Evolutionary conservation across 495 filamentous ascomycete genomes (phyloP).

Genomic region (Halenospora varia): DNA sequence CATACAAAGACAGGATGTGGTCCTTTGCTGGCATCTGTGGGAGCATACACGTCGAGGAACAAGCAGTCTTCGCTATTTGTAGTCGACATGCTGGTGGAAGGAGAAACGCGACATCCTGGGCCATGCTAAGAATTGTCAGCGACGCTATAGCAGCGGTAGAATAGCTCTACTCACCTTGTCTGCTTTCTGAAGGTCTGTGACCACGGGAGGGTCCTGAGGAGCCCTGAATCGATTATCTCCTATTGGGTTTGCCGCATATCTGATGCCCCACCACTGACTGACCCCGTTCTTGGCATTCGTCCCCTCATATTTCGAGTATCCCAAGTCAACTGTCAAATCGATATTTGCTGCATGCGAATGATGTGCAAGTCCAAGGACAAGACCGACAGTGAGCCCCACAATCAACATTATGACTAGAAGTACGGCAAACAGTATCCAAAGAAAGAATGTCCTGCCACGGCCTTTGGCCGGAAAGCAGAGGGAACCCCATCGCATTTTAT

Average conservation of each 20-base stretch:
- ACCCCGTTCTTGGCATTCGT: conserved; percentile 23
- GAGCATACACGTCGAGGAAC: conserved; percentile 70
- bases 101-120: not conserved
- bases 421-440: not conserved
- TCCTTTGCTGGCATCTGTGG: conserved; percentile 31
- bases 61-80: conserved; percentile 66
- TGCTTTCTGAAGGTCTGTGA: not conserved
- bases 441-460: not conserved
- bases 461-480: not conserved
- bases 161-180: not conserved
- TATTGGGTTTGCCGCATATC: conserved; percentile 53
- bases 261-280: conserved; percentile 41
- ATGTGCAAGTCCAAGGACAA: conserved; percentile 8
- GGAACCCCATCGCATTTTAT: not conserved
- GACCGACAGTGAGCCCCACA: conserved; percentile 2
- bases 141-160: not conserved
- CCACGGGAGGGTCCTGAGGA: conserved; percentile 27
- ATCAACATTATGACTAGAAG: conserved; percentile 13
- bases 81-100: conserved; percentile 1
- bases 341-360: not conserved
- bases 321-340: conserved; percentile 30
- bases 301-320: conserved; percentile 38
- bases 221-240: conserved; percentile 47
- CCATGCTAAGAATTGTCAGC: conserved; percentile 3
- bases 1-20: conserved; percentile 64